Base-by-base conservation (phyloP, 768 basidiomycete species). In the Suillus hirtellus region DNA sequence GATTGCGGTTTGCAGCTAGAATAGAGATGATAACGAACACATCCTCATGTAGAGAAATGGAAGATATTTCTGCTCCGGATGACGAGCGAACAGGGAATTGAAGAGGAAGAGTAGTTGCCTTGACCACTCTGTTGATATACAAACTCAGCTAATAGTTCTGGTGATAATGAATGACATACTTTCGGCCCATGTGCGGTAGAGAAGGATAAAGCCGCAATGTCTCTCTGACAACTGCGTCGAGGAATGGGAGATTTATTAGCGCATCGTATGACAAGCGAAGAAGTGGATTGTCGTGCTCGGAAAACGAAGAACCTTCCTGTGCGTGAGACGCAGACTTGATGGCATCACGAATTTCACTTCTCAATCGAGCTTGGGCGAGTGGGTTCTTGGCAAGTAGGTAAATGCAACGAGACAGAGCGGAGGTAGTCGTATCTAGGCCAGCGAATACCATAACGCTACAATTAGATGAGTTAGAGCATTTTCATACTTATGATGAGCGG, bases 11-110 rank as follows among this genome's bases (percentile, higher is more conserved):
- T 35, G 73, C 75, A 3, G 76, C 78, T 3, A 75, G 71, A 40
- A 83, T 80, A 0, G 78, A 71, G 12, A 82, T 70, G 61, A 82
- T 77, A 10, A 84, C 58, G 1, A 74, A 79, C 9, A 46, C 1
- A 27, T 27, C 42, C 24, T 58, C 40, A 42, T 24, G 24, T 7
- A 61, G 31, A 14, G 52, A 19, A 14, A 21, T 37, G 11, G 38
- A 21, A 24, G 43, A 47, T 59, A 60, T 55, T 19, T 44, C 15
- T 34, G 34, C 43, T 47, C 59, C 59, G 3, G 49, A 60, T 60
- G 49, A 21, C 24, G 43, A 60, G 8, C 12, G 49, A 60, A 60
- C 59, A 2, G 59, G 43, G 50, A 60, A 49, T 60, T 54, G 49
- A 10, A 49, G 42, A 2, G 59, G 49, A 10, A 49, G 35, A n/a